phyloP scores from a whole-genome alignment of 805 yeast genomes.

The Kazachstania africana region DNA sequence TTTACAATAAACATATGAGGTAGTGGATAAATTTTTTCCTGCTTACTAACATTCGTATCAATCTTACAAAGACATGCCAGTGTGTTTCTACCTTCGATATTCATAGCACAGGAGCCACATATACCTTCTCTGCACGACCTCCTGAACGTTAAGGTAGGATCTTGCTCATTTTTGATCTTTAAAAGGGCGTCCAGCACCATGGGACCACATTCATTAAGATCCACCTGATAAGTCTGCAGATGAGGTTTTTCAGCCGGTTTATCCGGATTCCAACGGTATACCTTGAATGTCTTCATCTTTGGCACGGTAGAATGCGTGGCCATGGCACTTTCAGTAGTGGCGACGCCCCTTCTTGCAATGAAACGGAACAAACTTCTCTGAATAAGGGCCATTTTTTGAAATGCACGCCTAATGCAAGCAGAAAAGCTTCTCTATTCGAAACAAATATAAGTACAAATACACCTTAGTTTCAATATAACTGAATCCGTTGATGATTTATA shows the following conservation, averaged over 20 bases:
- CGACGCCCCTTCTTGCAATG: constrained; percentile 13
- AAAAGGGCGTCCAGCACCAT: constrained; percentile 93
- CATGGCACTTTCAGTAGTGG: constrained; percentile 24
- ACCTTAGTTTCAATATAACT: no score
- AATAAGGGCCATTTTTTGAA: no score
- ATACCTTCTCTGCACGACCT: constrained; percentile 99
- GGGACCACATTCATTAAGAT: constrained; percentile 89
- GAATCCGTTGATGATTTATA: no score
- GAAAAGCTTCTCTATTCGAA: no score
- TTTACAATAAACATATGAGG: constrained; percentile 98
- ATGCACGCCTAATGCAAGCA: neutral
- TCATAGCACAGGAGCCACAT: constrained; percentile 99
- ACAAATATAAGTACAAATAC: no score
- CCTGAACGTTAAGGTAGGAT: constrained; percentile 88
- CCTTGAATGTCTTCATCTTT: constrained; percentile 71
- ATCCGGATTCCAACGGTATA: constrained; percentile 98
- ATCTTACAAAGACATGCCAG: constrained; percentile 93
- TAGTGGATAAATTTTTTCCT: constrained; percentile 83
- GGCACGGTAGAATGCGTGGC: no score
- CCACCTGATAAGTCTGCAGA: constrained; percentile 72
- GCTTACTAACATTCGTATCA: constrained; percentile 64
- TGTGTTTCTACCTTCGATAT: constrained; percentile 95
- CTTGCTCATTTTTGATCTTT: constrained; percentile 94
- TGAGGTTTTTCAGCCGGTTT: constrained; percentile 85
- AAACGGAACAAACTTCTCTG: constrained; percentile 2